phyloP scores from a whole-genome alignment of 2,329 filamentous ascomycete species.

The Verticillium tricorpus region DNA sequence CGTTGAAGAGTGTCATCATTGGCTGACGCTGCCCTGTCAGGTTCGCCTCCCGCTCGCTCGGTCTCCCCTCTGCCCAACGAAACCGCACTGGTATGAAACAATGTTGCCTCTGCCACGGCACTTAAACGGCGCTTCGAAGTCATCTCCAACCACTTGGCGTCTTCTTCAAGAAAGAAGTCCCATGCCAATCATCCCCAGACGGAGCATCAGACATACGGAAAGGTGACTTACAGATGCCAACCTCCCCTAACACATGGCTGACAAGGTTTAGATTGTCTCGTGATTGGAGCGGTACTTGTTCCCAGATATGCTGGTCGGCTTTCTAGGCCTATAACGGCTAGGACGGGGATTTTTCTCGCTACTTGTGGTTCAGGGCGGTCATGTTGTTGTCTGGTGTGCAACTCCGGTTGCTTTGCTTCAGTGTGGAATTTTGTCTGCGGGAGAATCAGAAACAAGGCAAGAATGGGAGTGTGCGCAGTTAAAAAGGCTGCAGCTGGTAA shows the following conservation, averaged over 20 bases:
- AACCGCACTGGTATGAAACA: not conserved
- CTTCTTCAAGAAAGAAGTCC: no score
- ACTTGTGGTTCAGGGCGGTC: not conserved
- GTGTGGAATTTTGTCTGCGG: not conserved
- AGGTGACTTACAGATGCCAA: not conserved
- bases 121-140: no score
- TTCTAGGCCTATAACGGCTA: not conserved
- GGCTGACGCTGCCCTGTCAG: not conserved
- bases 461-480: not conserved
- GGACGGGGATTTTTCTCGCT: no score
- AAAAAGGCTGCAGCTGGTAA: not conserved
- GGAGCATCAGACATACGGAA: not conserved
- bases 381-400: not conserved
- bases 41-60: not conserved
- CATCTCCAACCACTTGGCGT: no score
- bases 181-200: not conserved
- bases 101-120: not conserved
- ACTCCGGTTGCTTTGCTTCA: not conserved
- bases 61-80: not conserved
- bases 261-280: not conserved
- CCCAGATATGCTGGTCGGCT: not conserved
- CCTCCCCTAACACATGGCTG: not conserved
- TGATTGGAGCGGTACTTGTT: not conserved
- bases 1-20: not conserved
- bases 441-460: not conserved